These are phyloP conservation scores for Malassezia vespertilionis DNA, from an alignment of 1,284 basidiomycete genomes.

Conservation along the genomic window DNA sequence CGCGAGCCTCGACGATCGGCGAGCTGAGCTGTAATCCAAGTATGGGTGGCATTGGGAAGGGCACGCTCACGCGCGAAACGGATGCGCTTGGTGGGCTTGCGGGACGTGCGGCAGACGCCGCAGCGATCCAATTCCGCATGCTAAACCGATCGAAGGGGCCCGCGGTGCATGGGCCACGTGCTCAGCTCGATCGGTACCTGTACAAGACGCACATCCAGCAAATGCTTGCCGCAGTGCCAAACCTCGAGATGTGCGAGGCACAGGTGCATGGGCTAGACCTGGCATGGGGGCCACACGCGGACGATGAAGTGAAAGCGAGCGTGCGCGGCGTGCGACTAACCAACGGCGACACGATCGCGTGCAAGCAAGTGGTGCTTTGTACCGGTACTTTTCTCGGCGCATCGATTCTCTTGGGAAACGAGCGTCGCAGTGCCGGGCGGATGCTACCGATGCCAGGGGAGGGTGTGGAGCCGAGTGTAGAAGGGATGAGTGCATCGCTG, in stretches of 20 bases:
- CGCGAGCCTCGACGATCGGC: constrained; percentile 66
- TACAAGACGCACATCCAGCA: constrained; percentile 73
- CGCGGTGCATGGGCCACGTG: constrained; percentile 79
- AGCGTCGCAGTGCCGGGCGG: constrained; percentile 69
- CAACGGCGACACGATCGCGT: constrained; percentile 63
- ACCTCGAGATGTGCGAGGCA: constrained; percentile 61
- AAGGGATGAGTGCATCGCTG: constrained; percentile 65
- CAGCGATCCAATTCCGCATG: constrained; percentile 75
- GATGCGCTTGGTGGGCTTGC: constrained; percentile 69
- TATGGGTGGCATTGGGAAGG: constrained; percentile 63
- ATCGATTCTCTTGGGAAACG: constrained; percentile 74
- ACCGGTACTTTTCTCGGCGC: constrained; percentile 82
- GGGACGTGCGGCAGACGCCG: constrained; percentile 55
- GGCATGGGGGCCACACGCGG: constrained; percentile 46
- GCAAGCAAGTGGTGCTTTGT: constrained; percentile 70
- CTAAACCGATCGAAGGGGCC: constrained; percentile 74
- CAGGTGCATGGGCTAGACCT: constrained; percentile 71
- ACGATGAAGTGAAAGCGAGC: constrained; percentile 51
- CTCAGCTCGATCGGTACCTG: constrained; percentile 71
- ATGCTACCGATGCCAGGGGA: constrained; percentile 61
- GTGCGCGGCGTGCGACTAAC: constrained; percentile 63
- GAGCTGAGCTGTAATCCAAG: constrained; percentile 77
- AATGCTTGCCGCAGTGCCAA: constrained; percentile 57
- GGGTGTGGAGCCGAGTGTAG: constrained; percentile 44
- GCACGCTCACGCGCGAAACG: constrained; percentile 72